phyloP scores from a whole-genome alignment of 306 rosid species.

The Cicer arietinum region DNA sequence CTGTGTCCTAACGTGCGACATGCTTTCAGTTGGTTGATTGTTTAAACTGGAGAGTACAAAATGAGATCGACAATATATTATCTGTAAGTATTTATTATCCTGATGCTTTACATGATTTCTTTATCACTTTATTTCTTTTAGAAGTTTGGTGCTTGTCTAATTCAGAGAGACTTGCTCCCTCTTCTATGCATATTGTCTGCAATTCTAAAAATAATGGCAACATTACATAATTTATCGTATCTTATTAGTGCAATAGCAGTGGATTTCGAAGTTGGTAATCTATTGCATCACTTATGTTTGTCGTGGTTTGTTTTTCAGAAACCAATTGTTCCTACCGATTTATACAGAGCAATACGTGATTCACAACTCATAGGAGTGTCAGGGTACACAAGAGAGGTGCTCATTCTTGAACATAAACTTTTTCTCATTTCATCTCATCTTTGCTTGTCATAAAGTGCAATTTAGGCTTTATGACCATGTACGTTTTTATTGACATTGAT shows the following conservation, averaged over 20 bases:
- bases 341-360: conserved; percentile 86
- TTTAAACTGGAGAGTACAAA: conserved; percentile 93
- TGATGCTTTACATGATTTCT: not conserved
- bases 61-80: conserved; percentile 81
- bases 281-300: conserved; percentile 7
- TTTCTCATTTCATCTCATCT: conserved; percentile 19
- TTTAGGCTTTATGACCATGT: conserved; percentile 4
- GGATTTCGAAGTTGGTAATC: conserved; percentile 7
- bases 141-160: not conserved
- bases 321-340: conserved; percentile 77
- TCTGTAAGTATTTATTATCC: conserved; percentile 60
- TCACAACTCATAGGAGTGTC: conserved; percentile 91
- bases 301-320: conserved; percentile 64
- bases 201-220: not conserved
- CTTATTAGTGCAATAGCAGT: conserved; percentile 11
- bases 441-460: conserved; percentile 12
- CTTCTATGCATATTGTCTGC: not conserved
- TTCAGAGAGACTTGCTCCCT: conserved; percentile 29
- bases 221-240: not conserved
- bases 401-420: conserved; percentile 40
- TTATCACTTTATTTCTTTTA: conserved; percentile 3
- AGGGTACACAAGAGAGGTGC: conserved; percentile 94
- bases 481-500: conserved; percentile 5
- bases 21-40: conserved; percentile 84
- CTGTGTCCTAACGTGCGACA: not conserved